phyloP scores from a whole-genome alignment of 371 early-diverging fungal genomes.

The Neoconidiobolus thromboides region DNA sequence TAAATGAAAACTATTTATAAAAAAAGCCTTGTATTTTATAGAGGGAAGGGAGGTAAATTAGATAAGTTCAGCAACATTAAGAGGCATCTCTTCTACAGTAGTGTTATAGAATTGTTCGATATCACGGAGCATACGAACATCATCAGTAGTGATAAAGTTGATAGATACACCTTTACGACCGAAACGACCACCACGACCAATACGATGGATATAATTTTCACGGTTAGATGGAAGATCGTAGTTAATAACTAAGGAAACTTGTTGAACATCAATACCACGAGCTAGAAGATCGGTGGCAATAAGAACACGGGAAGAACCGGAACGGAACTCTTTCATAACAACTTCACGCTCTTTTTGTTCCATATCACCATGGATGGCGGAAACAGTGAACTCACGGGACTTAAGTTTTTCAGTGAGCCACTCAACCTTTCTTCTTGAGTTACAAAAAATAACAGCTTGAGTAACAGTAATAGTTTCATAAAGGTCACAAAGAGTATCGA shows the following conservation, averaged over 20 bases:
- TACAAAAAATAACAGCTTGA: conserved; percentile 93
- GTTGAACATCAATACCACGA: conserved; percentile 99
- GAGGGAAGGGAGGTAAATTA: conserved; percentile 11
- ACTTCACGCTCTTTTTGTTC: conserved; percentile 90
- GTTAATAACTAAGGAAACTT: conserved; percentile 96
- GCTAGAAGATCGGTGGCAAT: conserved; percentile 98
- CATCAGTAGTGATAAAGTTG: conserved; percentile 93
- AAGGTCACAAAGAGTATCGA: conserved; percentile 79
- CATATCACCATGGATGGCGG: conserved; percentile 95
- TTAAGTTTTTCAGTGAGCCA: conserved; percentile 71
- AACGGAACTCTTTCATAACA: conserved; percentile 95
- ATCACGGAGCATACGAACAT: conserved; percentile 77
- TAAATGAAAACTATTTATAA: no score
- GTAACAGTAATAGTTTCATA: conserved; percentile 82
- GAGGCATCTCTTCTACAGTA: conserved; percentile 90
- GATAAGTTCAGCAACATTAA: conserved; percentile 68
- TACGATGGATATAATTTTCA: conserved; percentile 96
- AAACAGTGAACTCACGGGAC: conserved; percentile 75
- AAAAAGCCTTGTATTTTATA: no score
- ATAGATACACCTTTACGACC: conserved; percentile 99
- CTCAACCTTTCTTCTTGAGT: conserved; percentile 85
- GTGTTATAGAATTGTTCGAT: conserved; percentile 95
- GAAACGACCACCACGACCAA: conserved; percentile 99
- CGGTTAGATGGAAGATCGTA: conserved; percentile 94
- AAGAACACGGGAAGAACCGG: conserved; percentile 84